Percentiles rank a stretch among this genome's conserved stretches.
Conservation (phyloP, 139 green algal species). For the Picochlorum sp. region DNA sequence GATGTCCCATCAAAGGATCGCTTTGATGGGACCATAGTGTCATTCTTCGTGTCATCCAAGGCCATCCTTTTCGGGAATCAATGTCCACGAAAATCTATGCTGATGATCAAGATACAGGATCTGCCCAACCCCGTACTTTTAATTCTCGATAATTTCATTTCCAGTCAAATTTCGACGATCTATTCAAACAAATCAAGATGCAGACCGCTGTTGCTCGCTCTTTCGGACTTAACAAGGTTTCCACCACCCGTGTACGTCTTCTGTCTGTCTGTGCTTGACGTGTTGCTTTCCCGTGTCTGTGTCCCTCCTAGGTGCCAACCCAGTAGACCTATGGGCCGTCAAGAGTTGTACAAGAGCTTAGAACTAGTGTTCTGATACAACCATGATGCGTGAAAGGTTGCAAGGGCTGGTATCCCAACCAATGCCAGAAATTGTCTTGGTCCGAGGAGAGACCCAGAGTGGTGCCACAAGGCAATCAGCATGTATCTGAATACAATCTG, state of each 20-base stretch:
- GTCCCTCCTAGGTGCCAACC: background rate
- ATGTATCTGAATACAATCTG: background rate
- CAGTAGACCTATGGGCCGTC: too few relatives aligned
- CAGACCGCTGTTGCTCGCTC: slow-evolving; percentile 1
- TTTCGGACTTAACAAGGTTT: slow-evolving; percentile 1
- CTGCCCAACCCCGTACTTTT: background rate
- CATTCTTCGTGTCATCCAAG: too few relatives aligned
- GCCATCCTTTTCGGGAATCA: too few relatives aligned
- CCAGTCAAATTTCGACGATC: background rate
- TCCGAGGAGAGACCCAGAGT: background rate
- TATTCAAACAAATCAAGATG: slow-evolving; percentile 1
- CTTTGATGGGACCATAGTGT: too few relatives aligned
- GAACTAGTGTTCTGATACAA: too few relatives aligned
- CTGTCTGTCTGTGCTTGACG: background rate
- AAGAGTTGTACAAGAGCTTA: too few relatives aligned
- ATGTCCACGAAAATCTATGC: too few relatives aligned
- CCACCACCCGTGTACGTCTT: slow-evolving; percentile 2
- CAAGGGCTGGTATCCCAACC: too few relatives aligned
- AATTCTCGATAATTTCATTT: slow-evolving; percentile 8
- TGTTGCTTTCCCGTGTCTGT: background rate
- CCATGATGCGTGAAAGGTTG: too few relatives aligned
- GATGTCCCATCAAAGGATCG: too few relatives aligned
- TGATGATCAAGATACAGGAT: too few relatives aligned
- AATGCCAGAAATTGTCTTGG: too few relatives aligned
- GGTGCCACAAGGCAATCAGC: background rate